phyloP scores from a whole-genome alignment of 306 rosid genomes.

The Acacia melanoxylon region DNA sequence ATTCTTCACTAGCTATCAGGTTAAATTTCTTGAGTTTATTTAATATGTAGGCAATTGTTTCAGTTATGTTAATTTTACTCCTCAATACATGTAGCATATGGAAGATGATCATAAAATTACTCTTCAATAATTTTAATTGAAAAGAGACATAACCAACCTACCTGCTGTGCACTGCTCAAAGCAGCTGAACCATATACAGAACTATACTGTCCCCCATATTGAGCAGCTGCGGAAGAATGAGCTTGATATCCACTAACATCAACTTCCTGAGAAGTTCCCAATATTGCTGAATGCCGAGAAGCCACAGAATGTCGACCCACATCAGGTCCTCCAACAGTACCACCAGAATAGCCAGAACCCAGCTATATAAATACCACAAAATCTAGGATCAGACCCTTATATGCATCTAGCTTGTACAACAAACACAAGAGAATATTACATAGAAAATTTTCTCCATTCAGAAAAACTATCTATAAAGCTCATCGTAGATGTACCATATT shows the following conservation, averaged over 20 bases:
- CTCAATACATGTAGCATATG: background rate
- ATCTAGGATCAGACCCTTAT: slow-evolving; percentile 10
- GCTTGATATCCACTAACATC: slow-evolving; percentile 69
- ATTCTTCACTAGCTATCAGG: background rate
- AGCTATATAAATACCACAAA: slow-evolving; percentile 49
- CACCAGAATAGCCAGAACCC: slow-evolving; percentile 70
- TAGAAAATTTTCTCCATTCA: background rate
- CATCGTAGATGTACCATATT: background rate
- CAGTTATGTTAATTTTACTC: background rate
- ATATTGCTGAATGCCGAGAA: slow-evolving; percentile 73
- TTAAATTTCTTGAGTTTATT: background rate
- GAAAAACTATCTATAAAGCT: background rate
- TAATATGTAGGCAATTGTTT: background rate
- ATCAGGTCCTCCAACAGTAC: slow-evolving; percentile 79
- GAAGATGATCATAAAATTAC: background rate
- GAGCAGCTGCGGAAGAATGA: slow-evolving; percentile 64
- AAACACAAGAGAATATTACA: background rate
- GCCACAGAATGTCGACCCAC: slow-evolving; percentile 71
- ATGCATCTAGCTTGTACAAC: background rate
- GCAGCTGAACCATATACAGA: slow-evolving; percentile 81
- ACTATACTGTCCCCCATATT: slow-evolving; percentile 93
- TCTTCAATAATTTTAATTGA: background rate
- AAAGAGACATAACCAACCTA: slow-evolving; percentile 20
- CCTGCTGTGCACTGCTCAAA: slow-evolving; percentile 77
- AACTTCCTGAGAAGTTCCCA: slow-evolving; percentile 74